Evolutionary conservation across 2,329 filamentous ascomycete species (phyloP).

Genomic region (Trichoderma koningii): DNA sequence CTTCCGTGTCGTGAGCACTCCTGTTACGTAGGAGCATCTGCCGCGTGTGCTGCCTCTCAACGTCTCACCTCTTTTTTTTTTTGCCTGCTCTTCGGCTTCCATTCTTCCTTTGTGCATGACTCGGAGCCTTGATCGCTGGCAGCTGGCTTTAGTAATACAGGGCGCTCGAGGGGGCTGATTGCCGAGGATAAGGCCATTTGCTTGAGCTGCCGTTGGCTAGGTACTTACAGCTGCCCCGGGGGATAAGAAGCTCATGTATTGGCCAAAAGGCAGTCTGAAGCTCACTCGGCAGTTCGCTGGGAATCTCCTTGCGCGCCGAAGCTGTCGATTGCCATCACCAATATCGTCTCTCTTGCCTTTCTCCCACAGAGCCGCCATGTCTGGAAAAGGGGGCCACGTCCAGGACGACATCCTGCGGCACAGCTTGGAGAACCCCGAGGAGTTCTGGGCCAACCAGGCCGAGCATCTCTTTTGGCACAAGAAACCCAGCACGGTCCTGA

Average conservation of each 20-base stretch:
- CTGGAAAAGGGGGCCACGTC: slow-evolving; percentile 34
- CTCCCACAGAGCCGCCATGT: slow-evolving; percentile 25
- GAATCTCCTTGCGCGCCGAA: no score
- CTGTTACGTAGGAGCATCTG: background rate
- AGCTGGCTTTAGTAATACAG: slow-evolving; percentile 14
- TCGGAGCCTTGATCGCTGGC: background rate
- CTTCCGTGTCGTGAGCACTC: slow-evolving; percentile 3
- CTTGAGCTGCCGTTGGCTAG: background rate
- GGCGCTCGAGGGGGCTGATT: background rate
- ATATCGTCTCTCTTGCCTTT: background rate
- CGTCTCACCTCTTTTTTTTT: background rate
- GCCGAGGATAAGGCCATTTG: slow-evolving; percentile 23
- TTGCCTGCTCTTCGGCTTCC: no score
- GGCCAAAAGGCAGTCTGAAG: no score
- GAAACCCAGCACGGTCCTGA: slow-evolving; percentile 65
- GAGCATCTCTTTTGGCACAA: slow-evolving; percentile 79
- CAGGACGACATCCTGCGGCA: slow-evolving; percentile 55
- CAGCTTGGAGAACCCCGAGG: slow-evolving; percentile 68
- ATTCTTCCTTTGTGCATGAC: background rate
- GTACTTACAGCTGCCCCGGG: background rate
- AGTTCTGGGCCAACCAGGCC: slow-evolving; percentile 77
- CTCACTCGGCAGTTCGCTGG: no score
- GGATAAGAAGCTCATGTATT: background rate
- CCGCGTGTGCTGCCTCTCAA: background rate
- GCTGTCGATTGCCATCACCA: background rate